These are phyloP conservation scores for Coccomyxa sp. DNA, from an alignment of 139 green algal genomes.

Conservation along the genomic window DNA sequence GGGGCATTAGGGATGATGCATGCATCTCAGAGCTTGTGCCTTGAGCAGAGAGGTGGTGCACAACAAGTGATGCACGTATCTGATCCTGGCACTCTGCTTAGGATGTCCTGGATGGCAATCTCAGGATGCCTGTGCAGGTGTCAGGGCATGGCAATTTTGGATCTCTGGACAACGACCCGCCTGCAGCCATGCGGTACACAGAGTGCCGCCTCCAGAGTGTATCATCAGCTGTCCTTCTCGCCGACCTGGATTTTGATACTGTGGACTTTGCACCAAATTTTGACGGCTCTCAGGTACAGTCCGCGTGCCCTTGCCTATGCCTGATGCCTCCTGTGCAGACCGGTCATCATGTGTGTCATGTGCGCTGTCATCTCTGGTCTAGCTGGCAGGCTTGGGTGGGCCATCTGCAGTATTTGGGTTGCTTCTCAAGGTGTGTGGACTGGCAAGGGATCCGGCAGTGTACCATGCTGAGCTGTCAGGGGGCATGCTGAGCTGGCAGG, in stretches of 20 bases:
- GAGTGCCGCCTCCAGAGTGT: constrained; percentile 64
- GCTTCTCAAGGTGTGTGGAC: too few relatives aligned
- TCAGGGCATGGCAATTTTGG: constrained; percentile 98
- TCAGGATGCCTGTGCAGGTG: constrained; percentile 31
- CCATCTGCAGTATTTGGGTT: neutral
- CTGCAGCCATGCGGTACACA: constrained; percentile 91
- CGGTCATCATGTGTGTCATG: too few relatives aligned
- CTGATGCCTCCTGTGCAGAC: too few relatives aligned
- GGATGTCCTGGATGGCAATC: neutral
- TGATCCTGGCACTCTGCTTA: too few relatives aligned
- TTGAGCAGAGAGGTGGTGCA: neutral
- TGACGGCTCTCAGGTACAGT: constrained; percentile 64
- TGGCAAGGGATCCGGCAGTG: neutral
- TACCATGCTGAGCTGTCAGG: neutral
- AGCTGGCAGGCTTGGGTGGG: too few relatives aligned
- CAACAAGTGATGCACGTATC: too few relatives aligned
- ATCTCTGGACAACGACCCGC: constrained; percentile 89
- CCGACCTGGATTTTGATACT: constrained; percentile 76
- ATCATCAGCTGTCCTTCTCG: constrained; percentile 69
- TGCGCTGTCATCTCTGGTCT: too few relatives aligned
- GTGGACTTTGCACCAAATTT: constrained; percentile 85
- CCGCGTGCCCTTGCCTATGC: neutral
- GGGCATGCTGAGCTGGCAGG: too few relatives aligned
- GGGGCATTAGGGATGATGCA: too few relatives aligned
- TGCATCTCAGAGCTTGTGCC: neutral